A percentile compares a stretch with the other conserved stretches of the same genome.
Conservation (phyloP, 441 rosid species). For the Manihot esculenta region DNA sequence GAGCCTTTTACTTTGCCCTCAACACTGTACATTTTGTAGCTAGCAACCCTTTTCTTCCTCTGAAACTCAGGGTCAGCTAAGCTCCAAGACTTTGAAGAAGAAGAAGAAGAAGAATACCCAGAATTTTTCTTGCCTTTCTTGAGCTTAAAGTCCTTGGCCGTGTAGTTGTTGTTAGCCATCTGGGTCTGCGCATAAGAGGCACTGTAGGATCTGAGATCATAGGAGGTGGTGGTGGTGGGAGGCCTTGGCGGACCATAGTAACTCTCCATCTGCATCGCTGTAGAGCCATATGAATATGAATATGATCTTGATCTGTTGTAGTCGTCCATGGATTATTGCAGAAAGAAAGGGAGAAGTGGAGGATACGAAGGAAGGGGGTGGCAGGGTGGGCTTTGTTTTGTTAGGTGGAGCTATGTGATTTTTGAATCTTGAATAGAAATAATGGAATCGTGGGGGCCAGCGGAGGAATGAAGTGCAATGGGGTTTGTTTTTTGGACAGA, state of each 20-base stretch:
- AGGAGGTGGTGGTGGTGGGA: slow-evolving; percentile 30
- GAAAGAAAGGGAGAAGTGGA: neutral
- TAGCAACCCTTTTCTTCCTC: slow-evolving; percentile 87
- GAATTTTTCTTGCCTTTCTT: slow-evolving; percentile 52
- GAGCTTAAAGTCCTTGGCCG: slow-evolving; percentile 32
- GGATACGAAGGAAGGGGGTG: neutral
- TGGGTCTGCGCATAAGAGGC: slow-evolving; percentile 52
- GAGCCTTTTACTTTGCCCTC: slow-evolving; percentile 84
- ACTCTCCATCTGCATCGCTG: slow-evolving; percentile 52
- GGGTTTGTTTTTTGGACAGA: neutral
- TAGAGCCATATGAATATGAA: slow-evolving; percentile 33
- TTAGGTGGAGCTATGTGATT: slow-evolving; percentile 16
- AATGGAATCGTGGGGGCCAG: slow-evolving; percentile 28
- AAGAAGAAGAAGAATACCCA: slow-evolving; percentile 28
- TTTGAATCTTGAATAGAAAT: slow-evolving; percentile 15
- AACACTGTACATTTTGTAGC: slow-evolving; percentile 79
- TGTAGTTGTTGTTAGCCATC: slow-evolving; percentile 29
- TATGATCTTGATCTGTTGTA: slow-evolving; percentile 47
- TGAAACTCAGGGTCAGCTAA: slow-evolving; percentile 69
- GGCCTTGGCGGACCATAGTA: slow-evolving; percentile 40
- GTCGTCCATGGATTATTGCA: slow-evolving; percentile 45
- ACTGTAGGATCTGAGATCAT: slow-evolving; percentile 60
- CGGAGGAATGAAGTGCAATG: neutral
- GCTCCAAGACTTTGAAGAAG: slow-evolving; percentile 57
- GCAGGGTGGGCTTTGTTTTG: neutral